Conservation (phyloP, 495 filamentous ascomycete genomes). For the Aspergillus baeticus region DNA sequence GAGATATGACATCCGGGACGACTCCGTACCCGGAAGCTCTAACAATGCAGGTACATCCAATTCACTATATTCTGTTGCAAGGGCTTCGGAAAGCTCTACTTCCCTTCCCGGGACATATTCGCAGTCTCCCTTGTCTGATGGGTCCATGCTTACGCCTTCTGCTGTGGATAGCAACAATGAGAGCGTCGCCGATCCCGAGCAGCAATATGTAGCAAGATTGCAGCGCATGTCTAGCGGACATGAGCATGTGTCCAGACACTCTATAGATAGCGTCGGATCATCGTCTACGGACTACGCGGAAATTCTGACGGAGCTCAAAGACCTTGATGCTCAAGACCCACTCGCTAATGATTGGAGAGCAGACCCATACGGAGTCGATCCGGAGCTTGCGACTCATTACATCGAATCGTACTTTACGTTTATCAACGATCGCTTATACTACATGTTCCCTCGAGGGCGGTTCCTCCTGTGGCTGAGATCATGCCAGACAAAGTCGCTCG, state of each 20-base stretch:
- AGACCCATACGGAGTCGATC: slow-evolving; percentile 60
- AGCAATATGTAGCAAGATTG: slow-evolving; percentile 20
- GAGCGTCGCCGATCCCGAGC: slow-evolving; percentile 27
- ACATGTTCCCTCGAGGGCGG: slow-evolving; percentile 54
- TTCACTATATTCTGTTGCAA: slow-evolving; percentile 33
- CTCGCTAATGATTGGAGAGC: slow-evolving; percentile 58
- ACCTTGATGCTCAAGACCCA: slow-evolving; percentile 39
- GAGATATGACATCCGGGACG: slow-evolving; percentile 26
- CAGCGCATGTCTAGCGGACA: slow-evolving; percentile 16
- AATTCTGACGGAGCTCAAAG: slow-evolving; percentile 34
- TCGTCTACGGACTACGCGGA: slow-evolving; percentile 31
- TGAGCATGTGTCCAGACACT: slow-evolving; percentile 18
- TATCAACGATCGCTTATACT: slow-evolving; percentile 52
- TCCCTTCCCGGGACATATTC: slow-evolving; percentile 36
- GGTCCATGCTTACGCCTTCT: slow-evolving; percentile 29
- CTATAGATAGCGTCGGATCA: slow-evolving; percentile 9
- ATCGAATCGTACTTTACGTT: slow-evolving; percentile 56
- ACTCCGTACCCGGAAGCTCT: slow-evolving; percentile 15
- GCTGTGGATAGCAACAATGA: slow-evolving; percentile 28
- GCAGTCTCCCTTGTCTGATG: slow-evolving; percentile 39
- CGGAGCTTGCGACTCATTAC: slow-evolving; percentile 46
- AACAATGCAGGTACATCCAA: slow-evolving; percentile 31
- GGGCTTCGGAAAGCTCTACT: slow-evolving; percentile 35
- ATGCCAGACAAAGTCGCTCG: slow-evolving; percentile 52
- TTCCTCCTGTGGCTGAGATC: slow-evolving; percentile 55